These are phyloP conservation scores for Lachnellula arida DNA, from an alignment of 2,329 filamentous ascomycete species.

Conservation along the genomic window DNA sequence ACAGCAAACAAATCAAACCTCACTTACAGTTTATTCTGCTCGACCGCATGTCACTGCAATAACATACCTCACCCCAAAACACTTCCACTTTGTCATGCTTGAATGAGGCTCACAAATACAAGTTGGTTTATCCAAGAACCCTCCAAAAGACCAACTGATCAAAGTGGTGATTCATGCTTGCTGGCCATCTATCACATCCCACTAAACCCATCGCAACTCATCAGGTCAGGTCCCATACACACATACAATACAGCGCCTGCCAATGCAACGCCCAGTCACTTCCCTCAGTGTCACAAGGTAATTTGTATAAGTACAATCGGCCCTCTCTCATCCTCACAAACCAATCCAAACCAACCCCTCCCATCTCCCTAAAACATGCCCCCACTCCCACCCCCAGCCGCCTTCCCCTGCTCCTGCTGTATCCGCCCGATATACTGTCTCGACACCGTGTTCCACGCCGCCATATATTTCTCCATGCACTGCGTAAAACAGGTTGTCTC, in stretches of 20 bases:
- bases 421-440: constrained; percentile 54
- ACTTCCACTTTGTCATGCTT: no score
- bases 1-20: no score
- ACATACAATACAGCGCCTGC: neutral
- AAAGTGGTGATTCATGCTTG: neutral
- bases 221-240: neutral
- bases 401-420: constrained; percentile 27
- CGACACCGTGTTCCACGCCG: constrained; percentile 72
- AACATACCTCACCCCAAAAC: no score
- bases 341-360: no score
- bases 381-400: constrained; percentile 11
- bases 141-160: neutral
- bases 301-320: neutral
- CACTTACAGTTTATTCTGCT: no score
- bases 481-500: constrained; percentile 68
- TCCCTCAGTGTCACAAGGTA: neutral
- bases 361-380: constrained; percentile 22
- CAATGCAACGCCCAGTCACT: neutral
- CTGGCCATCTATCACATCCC: neutral
- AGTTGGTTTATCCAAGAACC: neutral
- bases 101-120: no score
- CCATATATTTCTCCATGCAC: constrained; percentile 85
- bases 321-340: no score
- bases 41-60: no score
- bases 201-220: neutral